Base-by-base conservation (phyloP, 2,329 filamentous ascomycete species). In the Aspergillus phoenicis region DNA sequence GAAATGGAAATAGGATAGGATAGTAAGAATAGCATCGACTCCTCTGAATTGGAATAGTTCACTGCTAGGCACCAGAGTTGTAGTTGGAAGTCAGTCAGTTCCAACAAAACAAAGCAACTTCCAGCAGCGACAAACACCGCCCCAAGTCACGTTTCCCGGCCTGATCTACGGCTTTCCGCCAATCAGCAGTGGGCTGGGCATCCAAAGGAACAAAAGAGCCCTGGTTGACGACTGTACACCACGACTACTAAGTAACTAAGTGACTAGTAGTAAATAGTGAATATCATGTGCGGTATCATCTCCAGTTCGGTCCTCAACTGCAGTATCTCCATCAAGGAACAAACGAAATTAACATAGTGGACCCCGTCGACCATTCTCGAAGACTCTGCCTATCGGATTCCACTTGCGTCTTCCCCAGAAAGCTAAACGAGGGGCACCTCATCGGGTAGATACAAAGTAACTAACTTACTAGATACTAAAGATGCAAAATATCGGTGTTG, bases 321-420 rank as follows among this genome's bases (percentile, higher is more conserved):
- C 33, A 36, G 33, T 13, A 26, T 48, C 43, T 24, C 47, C 8
- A 28, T 20, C 39, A 45, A 13, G 15, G 22, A 49, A 51, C 38
- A 8, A 57, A 51, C 38, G 41, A 47, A 58, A 59, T 59, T 54
- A 59, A 49, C 55, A 45, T 33, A 59, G 54, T 58, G 41, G 54
- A 48, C 54, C 48, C 11, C 38, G 43, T 54, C 36, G 36, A 60
- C 36, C 52, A 61, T 57, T 57, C 48, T 45, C 49, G 41, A 55
- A 45, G 39, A 33, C 15, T 55, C 54, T 54, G 22, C 61, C 61
- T 62, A 62, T 62, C 61, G 61, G 61, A 62, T 49, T 26, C 48
- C 26, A 58, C 33, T 41, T 30, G 53, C 22, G 15, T 54, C 33
- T 62, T 61, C 61, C 61, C 61, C 58, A 62, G 61, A 60, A 62